Evolutionary conservation across 1,284 basidiomycete species (phyloP).

Genomic region (Ganoderma lingzhi): DNA sequence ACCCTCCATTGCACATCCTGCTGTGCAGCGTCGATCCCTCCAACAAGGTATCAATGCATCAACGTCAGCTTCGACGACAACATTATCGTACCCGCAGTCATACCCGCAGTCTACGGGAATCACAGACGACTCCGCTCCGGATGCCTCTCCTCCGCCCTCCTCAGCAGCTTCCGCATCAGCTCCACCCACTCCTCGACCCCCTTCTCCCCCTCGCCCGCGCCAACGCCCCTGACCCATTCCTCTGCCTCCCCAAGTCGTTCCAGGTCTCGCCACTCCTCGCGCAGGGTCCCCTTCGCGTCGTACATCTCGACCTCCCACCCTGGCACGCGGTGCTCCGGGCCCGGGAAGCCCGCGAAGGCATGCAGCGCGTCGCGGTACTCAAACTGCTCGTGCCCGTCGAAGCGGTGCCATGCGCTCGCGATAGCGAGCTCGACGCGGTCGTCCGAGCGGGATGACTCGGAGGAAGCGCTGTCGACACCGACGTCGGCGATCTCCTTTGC

Average conservation of each 20-base stretch:
- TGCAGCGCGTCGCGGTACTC: constrained; percentile 70
- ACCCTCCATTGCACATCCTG: neutral
- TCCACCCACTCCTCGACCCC: constrained; percentile 69
- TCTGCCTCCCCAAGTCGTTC: constrained; percentile 63
- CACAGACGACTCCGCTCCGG: constrained; percentile 26
- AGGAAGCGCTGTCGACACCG: neutral
- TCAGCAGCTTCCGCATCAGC: constrained; percentile 58
- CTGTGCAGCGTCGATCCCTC: neutral
- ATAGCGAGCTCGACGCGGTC: constrained; percentile 43
- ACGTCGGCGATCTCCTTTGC: neutral
- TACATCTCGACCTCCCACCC: constrained; percentile 70
- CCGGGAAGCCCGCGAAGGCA: constrained; percentile 47
- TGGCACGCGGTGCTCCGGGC: constrained; percentile 45
- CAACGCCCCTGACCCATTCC: constrained; percentile 68
- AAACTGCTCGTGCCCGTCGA: constrained; percentile 64
- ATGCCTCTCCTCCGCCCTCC: constrained; percentile 44
- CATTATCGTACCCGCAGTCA: neutral
- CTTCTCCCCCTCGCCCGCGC: constrained; percentile 49
- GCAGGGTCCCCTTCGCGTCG: constrained; percentile 54
- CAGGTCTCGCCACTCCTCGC: constrained; percentile 65
- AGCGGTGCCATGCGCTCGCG: constrained; percentile 62
- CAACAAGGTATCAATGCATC: neutral
- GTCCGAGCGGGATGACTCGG: neutral
- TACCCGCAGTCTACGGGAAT: neutral
- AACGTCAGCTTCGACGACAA: too few species aligned